phyloP scores from a whole-genome alignment of 768 basidiomycete genomes.

The Tulasnella sp. region DNA sequence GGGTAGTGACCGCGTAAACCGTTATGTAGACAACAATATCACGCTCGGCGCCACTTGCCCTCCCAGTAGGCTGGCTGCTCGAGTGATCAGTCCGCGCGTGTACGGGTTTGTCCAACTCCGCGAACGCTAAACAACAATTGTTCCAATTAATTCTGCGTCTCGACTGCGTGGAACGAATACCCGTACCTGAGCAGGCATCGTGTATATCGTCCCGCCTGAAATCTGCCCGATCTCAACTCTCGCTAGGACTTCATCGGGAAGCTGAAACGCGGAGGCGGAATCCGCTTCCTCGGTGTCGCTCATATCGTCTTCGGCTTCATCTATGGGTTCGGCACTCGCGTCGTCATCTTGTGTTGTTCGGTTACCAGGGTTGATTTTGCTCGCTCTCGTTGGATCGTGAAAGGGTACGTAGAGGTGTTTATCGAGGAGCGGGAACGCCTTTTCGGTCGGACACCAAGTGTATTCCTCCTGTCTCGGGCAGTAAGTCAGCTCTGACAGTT shows the following conservation, averaged over 20 bases:
- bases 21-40: neutral
- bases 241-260: neutral
- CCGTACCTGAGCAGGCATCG: neutral
- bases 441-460: conserved; percentile 57
- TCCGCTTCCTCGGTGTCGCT: neutral
- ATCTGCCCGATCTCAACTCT: neutral
- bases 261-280: neutral
- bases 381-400: conserved; percentile 33
- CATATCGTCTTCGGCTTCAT: neutral
- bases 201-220: neutral
- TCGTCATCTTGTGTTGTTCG: neutral
- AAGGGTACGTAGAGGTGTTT: conserved; percentile 58
- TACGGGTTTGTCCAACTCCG: neutral
- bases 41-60: neutral
- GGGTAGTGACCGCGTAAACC: neutral
- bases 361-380: neutral
- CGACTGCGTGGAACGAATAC: neutral
- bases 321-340: neutral
- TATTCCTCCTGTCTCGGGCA: conserved; percentile 52
- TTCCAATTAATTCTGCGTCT: neutral
- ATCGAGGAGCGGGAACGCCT: conserved; percentile 51
- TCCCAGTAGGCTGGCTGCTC: neutral
- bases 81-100: neutral
- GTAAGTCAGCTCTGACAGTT: neutral
- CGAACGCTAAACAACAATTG: neutral